These are phyloP conservation scores for Candida cerambycidarum DNA, from an alignment of 805 yeast species.

Conservation along the genomic window DNA sequence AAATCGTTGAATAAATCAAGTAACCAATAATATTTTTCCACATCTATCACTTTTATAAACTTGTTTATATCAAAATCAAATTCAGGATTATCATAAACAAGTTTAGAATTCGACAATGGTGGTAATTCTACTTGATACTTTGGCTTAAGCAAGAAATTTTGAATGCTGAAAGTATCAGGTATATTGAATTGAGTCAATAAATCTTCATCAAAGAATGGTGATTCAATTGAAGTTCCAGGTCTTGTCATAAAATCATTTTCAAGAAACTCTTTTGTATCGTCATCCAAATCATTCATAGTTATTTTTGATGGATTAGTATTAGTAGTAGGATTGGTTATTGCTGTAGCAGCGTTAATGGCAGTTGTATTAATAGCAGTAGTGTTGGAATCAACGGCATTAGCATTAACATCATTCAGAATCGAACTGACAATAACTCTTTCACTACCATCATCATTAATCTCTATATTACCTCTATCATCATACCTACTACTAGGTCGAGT, in stretches of 20 bases:
- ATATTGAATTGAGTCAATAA: constrained; percentile 9
- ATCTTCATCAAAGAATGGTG: constrained; percentile 17
- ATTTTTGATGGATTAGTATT: too few relatives aligned
- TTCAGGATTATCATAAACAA: constrained; percentile 13
- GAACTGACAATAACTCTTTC: neutral
- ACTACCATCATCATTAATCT: constrained; percentile 2
- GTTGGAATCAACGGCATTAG: neutral
- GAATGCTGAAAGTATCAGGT: constrained; percentile 15
- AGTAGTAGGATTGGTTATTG: neutral
- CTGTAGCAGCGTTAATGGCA: neutral
- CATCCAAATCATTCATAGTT: neutral
- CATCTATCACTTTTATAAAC: constrained; percentile 20
- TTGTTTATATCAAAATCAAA: constrained; percentile 15
- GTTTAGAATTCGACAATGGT: constrained; percentile 14
- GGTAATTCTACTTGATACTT: constrained; percentile 14
- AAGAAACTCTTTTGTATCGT: neutral
- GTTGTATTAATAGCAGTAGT: neutral
- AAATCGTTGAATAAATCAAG: constrained; percentile 42
- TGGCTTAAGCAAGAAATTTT: constrained; percentile 15
- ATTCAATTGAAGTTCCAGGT: constrained; percentile 12
- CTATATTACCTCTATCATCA: constrained; percentile 2
- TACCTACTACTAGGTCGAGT: constrained; percentile 5
- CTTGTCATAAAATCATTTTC: constrained; percentile 8
- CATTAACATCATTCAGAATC: too few relatives aligned
- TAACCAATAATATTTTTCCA: constrained; percentile 38